A percentile compares a stretch with the other conserved stretches of the same genome.
Evolutionary conservation across 495 filamentous ascomycete species (phyloP).

Genomic region (Lasiosphaeriaceae sp.): DNA sequence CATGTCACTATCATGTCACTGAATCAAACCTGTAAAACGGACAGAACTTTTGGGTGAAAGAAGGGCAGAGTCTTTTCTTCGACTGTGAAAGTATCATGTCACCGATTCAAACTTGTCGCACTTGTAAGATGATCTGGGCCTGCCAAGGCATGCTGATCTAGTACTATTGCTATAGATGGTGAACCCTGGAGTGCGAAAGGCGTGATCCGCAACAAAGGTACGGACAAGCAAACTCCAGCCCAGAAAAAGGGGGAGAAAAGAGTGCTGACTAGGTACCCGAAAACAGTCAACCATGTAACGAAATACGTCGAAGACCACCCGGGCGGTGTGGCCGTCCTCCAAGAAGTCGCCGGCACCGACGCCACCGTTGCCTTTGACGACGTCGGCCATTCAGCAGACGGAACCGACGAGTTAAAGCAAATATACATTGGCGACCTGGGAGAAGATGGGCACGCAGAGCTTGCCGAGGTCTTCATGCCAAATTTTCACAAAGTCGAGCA

Average conservation of each 20-base stretch:
- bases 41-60: too few relatives aligned
- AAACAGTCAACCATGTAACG: conserved; percentile 58
- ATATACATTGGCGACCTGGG: conserved; percentile 24
- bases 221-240: neutral
- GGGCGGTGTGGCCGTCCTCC: conserved; percentile 52
- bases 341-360: conserved; percentile 54
- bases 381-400: conserved; percentile 56
- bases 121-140: too few relatives aligned
- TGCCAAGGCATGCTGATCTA: too few relatives aligned
- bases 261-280: too few relatives aligned
- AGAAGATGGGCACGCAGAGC: conserved; percentile 14
- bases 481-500: conserved; percentile 8
- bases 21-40: too few relatives aligned
- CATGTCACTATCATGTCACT: too few relatives aligned
- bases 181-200: too few relatives aligned
- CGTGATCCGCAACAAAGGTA: conserved; percentile 55
- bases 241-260: too few relatives aligned
- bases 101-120: too few relatives aligned
- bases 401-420: conserved; percentile 28
- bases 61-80: too few relatives aligned
- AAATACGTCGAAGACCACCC: conserved; percentile 58
- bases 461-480: conserved; percentile 13
- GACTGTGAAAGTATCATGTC: too few relatives aligned
- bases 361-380: conserved; percentile 56
- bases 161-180: too few relatives aligned